Conservation (phyloP, 2,329 filamentous ascomycete species). For the Penicillium aurantiogriseum region DNA sequence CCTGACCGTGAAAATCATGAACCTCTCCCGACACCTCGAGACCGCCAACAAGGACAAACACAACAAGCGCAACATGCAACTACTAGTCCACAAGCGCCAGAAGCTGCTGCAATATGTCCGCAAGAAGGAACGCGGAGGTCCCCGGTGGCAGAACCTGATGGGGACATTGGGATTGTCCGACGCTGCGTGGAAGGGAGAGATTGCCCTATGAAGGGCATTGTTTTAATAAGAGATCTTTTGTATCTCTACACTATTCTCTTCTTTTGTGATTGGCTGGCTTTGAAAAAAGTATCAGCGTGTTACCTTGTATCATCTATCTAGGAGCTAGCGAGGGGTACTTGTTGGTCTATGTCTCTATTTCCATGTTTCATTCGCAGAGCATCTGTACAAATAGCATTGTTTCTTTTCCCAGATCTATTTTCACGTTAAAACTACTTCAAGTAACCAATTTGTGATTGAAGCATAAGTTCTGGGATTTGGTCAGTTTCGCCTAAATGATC, state of each 20-base stretch:
- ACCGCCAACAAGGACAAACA: constrained; percentile 80
- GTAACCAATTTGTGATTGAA: neutral
- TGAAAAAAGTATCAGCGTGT: constrained; percentile 16
- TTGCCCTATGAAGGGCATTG: constrained; percentile 60
- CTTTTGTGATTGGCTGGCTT: constrained; percentile 3
- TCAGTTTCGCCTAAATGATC: neutral
- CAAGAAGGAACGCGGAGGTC: constrained; percentile 84
- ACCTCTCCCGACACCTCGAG: constrained; percentile 70
- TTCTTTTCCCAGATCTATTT: constrained; percentile 3
- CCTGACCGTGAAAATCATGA: constrained; percentile 87
- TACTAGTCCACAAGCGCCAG: constrained; percentile 85
- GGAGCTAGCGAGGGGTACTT: constrained; percentile 10
- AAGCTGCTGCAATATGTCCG: constrained; percentile 85
- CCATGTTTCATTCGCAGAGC: constrained; percentile 6
- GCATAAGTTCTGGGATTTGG: neutral
- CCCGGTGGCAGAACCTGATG: constrained; percentile 83
- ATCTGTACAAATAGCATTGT: constrained; percentile 28
- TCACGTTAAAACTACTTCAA: neutral
- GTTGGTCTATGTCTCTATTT: constrained; percentile 9
- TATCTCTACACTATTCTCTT: constrained; percentile 5
- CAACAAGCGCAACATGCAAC: constrained; percentile 84
- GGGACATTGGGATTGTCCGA: constrained; percentile 80
- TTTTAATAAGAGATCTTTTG: constrained; percentile 16
- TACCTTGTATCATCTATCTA: constrained; percentile 12
- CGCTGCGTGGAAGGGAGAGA: constrained; percentile 88